Percentiles rank a stretch among this genome's conserved stretches.
phyloP scores from a whole-genome alignment of 495 filamentous ascomycete species.

The Tuber brumale region DNA sequence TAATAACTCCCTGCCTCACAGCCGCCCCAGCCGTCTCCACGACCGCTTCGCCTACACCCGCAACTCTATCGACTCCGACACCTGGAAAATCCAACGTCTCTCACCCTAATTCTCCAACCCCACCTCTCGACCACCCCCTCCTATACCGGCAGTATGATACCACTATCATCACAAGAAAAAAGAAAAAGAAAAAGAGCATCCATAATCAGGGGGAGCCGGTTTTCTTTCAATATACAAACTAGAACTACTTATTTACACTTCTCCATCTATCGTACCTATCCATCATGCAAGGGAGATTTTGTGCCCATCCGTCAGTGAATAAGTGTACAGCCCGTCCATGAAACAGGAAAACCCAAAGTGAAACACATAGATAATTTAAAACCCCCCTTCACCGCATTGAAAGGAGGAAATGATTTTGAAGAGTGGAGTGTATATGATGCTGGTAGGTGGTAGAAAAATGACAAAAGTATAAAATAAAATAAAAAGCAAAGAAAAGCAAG shows the following conservation, averaged over 20 bases:
- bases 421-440: conserved; percentile 2
- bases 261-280: neutral
- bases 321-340: neutral
- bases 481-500: neutral
- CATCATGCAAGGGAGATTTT: neutral
- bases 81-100: conserved; percentile 56
- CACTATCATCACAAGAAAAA: neutral
- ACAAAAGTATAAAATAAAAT: neutral
- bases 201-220: neutral
- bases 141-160: neutral
- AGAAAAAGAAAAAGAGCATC: neutral
- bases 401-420: neutral
- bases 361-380: neutral
- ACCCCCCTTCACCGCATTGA: neutral
- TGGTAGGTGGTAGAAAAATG: neutral
- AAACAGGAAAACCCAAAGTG: neutral
- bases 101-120: conserved; percentile 51
- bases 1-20: conserved; percentile 49
- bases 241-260: neutral
- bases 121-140: conserved; percentile 45
- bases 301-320: neutral
- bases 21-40: conserved; percentile 76
- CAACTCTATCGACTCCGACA: conserved; percentile 45
- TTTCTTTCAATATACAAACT: neutral
- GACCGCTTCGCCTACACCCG: conserved; percentile 84